phyloP scores from a whole-genome alignment of 306 rosid species.

The Abrus precatorius region DNA sequence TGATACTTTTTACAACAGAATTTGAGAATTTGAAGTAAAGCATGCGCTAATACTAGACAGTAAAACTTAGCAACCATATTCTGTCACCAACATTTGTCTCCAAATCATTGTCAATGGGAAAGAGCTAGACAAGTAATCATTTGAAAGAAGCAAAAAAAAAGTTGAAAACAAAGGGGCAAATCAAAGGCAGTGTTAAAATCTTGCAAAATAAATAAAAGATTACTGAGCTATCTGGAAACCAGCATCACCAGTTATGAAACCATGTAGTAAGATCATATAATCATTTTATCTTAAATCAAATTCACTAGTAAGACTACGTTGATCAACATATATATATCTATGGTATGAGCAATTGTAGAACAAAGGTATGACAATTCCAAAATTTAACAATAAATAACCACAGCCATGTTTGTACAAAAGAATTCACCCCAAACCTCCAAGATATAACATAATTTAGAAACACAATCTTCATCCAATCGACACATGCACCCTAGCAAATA shows the following conservation, averaged over 20 bases:
- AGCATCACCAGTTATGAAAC: background rate
- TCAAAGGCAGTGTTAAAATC: constrained; percentile 15
- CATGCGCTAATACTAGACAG: background rate
- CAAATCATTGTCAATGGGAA: background rate
- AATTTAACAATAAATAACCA: background rate
- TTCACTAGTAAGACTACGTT: background rate
- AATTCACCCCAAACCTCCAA: background rate
- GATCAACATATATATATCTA: background rate
- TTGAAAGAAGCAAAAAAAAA: constrained; percentile 1
- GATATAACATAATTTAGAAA: background rate
- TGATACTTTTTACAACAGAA: background rate
- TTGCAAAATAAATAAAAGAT: background rate
- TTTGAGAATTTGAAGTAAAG: background rate
- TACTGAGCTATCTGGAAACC: background rate
- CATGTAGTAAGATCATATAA: background rate
- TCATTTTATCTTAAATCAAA: background rate
- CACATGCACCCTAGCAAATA: background rate
- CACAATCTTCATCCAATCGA: constrained; percentile 1
- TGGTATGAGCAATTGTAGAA: background rate
- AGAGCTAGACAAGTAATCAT: background rate
- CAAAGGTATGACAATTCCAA: background rate
- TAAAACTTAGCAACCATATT: background rate
- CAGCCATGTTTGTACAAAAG: constrained; percentile 23
- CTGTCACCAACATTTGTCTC: background rate
- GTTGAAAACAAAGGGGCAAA: background rate